Conservation (phyloP, 2,329 filamentous ascomycete genomes). For the Tolypocladium capitatum region DNA sequence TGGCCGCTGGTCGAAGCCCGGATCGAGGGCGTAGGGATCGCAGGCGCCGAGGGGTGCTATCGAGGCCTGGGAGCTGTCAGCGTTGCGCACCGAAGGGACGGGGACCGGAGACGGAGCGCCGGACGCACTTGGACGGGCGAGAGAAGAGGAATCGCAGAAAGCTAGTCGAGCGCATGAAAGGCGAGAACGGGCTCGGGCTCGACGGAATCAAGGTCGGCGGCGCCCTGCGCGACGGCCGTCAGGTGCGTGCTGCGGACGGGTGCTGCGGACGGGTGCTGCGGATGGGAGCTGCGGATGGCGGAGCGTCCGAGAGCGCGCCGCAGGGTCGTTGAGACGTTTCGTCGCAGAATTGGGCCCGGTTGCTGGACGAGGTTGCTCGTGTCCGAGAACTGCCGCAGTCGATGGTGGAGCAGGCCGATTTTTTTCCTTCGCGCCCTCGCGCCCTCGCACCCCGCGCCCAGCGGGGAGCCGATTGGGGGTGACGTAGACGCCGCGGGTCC, state of each 20-base stretch:
- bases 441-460: not conserved
- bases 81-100: not conserved
- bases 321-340: not conserved
- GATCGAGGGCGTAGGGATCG: conserved; percentile 3
- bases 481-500: not conserved
- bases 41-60: conserved; percentile 39
- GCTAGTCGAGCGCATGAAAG: conserved; percentile 84
- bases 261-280: not conserved
- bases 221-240: conserved; percentile 6
- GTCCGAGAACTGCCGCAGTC: not conserved
- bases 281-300: not conserved
- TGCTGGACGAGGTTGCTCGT: not conserved
- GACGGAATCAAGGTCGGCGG: conserved; percentile 12
- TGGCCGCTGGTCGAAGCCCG: conserved; percentile 9
- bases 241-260: not conserved
- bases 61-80: conserved; percentile 30
- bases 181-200: conserved; percentile 14
- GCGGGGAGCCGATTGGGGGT: not conserved
- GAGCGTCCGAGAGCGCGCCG: not conserved
- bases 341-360: not conserved
- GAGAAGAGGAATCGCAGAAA: conserved; percentile 83
- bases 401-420: not conserved
- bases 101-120: not conserved
- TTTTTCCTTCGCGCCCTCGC: not conserved
- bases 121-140: conserved; percentile 71